phyloP scores from a whole-genome alignment of 2,329 filamentous ascomycete species.

The Cladosporium sp. region DNA sequence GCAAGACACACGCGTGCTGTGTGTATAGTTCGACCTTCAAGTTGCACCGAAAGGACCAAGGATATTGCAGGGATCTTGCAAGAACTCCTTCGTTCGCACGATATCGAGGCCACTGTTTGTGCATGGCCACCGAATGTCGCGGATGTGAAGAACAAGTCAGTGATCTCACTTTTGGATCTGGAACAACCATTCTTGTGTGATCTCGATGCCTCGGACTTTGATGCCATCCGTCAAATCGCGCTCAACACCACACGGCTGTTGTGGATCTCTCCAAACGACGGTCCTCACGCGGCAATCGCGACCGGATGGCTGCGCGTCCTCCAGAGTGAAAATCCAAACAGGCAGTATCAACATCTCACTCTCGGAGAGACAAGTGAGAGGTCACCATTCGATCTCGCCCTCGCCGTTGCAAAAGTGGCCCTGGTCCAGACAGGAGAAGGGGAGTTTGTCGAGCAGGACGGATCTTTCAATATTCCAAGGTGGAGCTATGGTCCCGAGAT shows the following conservation, averaged over 20 bases:
- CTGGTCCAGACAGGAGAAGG: not conserved
- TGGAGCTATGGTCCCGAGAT: not conserved
- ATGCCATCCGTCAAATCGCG: not conserved
- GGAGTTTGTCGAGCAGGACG: not conserved
- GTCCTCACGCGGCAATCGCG: not conserved
- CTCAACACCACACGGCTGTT: not conserved
- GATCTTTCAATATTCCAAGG: not conserved
- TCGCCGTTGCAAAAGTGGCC: not conserved
- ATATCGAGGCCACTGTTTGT: not conserved
- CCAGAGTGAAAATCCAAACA: not conserved
- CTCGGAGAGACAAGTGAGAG: not conserved
- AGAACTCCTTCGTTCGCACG: not conserved
- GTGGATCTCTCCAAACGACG: not conserved
- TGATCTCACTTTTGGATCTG: not conserved
- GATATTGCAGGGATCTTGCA: not conserved
- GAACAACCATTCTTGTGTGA: not conserved
- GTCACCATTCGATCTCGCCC: not conserved
- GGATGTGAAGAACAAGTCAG: not conserved
- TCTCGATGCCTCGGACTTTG: not conserved
- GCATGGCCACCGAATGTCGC: not conserved
- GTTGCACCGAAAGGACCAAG: not conserved
- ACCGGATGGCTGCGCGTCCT: not conserved
- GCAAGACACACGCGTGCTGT: not conserved
- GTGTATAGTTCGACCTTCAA: not conserved
- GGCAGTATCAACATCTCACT: not conserved